Percentiles rank a stretch among this genome's conserved stretches.
Conservation (phyloP, 768 basidiomycete species). For the Fomitopsis serialis region DNA sequence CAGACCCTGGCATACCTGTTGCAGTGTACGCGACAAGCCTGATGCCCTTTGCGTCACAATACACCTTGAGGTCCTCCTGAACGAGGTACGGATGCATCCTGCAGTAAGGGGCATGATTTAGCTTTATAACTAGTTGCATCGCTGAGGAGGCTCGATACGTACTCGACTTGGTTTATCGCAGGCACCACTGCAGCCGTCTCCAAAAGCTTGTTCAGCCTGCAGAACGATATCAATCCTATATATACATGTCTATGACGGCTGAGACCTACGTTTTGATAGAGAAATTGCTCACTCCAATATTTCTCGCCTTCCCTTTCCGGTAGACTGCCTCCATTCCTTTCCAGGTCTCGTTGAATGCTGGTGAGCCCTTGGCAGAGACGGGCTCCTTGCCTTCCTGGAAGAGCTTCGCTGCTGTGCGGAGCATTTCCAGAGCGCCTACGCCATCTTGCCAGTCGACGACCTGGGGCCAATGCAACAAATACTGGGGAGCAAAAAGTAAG, state of each 20-base stretch:
- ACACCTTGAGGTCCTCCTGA: constrained; percentile 41
- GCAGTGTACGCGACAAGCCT: constrained; percentile 45
- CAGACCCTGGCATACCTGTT: constrained; percentile 29
- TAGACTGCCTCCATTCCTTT: constrained; percentile 46
- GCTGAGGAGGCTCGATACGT: constrained; percentile 1
- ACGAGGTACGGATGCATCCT: constrained; percentile 48
- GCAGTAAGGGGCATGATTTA: neutral
- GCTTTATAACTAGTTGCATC: neutral
- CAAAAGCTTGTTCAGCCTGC: constrained; percentile 23
- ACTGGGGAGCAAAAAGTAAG: constrained; percentile 23
- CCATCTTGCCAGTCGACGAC: constrained; percentile 1
- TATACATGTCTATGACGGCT: neutral
- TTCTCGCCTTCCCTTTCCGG: constrained; percentile 38
- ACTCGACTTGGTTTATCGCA: constrained; percentile 33
- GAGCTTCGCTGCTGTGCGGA: neutral
- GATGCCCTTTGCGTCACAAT: constrained; percentile 46
- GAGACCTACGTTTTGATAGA: constrained; percentile 45
- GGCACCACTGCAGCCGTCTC: constrained; percentile 27
- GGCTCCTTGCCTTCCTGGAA: constrained; percentile 17
- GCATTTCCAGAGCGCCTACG: neutral
- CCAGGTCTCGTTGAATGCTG: constrained; percentile 40
- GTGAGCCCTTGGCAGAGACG: constrained; percentile 23
- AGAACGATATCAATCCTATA: neutral
- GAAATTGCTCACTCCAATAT: constrained; percentile 59
- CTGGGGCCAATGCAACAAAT: constrained; percentile 49